These are phyloP conservation scores for Rutidosis leptorrhynchoides DNA, from an alignment of 129 eudicot genomes.

Conservation along the genomic window DNA sequence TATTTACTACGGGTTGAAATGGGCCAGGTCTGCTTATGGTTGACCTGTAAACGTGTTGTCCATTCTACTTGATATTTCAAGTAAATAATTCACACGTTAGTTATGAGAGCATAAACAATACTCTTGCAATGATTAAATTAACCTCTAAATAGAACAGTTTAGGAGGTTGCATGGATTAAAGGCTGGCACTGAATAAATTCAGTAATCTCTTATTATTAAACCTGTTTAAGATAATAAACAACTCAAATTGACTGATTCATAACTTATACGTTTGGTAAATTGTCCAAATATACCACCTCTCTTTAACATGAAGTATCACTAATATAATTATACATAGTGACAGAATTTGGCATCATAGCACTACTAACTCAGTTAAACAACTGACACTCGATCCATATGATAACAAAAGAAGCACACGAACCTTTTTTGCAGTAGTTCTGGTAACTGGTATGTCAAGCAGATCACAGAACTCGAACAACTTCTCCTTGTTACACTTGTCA, in stretches of 20 bases:
- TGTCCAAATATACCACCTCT: too few relatives aligned
- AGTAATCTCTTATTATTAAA: not conserved
- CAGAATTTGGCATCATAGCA: too few relatives aligned
- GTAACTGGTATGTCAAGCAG: constrained; percentile 65
- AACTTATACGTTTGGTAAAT: too few relatives aligned
- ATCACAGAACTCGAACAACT: constrained; percentile 81
- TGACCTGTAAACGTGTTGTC: not conserved
- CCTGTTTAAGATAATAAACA: constrained; percentile 1
- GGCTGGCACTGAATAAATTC: not conserved
- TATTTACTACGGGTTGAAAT: not conserved
- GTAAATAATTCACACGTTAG: not conserved
- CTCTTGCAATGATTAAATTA: not conserved
- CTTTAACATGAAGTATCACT: not conserved
- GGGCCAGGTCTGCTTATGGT: not conserved
- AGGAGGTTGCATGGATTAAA: not conserved
- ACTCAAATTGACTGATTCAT: not conserved
- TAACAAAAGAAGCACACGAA: constrained; percentile 33
- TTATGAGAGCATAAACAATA: not conserved
- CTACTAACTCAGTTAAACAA: constrained; percentile 7
- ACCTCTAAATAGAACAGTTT: not conserved
- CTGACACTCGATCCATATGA: not conserved
- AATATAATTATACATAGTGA: too few relatives aligned
- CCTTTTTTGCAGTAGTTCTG: constrained; percentile 68
- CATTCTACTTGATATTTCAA: not conserved
- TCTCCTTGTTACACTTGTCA: constrained; percentile 79